Conservation (phyloP, 1,284 basidiomycete species). For the Melanopsichium pennsylvanicum region DNA sequence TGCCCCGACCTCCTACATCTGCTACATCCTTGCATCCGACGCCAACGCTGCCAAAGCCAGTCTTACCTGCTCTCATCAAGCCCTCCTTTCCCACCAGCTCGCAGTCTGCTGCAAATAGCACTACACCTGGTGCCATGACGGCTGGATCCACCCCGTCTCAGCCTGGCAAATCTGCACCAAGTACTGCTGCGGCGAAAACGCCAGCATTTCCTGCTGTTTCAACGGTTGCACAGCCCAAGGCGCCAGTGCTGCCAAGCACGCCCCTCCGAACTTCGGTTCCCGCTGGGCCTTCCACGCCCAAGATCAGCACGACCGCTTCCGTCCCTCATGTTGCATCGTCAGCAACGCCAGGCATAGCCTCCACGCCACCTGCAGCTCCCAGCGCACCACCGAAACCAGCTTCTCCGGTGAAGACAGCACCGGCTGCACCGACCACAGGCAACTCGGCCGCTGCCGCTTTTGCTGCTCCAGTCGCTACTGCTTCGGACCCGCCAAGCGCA, state of each 20-base stretch:
- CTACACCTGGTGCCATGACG: neutral
- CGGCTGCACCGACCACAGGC: neutral
- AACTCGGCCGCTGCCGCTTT: neutral
- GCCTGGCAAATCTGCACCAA: neutral
- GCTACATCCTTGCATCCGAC: conserved; percentile 18
- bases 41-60: conserved; percentile 31
- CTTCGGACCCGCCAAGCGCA: neutral
- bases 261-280: conserved; percentile 21
- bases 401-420: conserved; percentile 2
- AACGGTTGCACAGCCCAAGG: conserved; percentile 3
- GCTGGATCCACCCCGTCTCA: neutral
- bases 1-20: conserved; percentile 23
- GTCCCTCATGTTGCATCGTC: conserved; percentile 4
- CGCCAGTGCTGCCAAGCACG: conserved; percentile 21
- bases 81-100: conserved; percentile 17
- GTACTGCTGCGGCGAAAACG: neutral
- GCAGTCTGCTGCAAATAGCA: conserved; percentile 1
- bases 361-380: neutral
- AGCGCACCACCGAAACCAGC: conserved; percentile 10
- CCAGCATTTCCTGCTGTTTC: neutral
- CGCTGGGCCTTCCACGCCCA: neutral
- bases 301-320: conserved; percentile 7
- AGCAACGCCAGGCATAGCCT: neutral
- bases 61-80: conserved; percentile 34
- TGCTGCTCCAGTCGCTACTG: neutral